These are phyloP conservation scores for Synchytrium microbalum DNA, from an alignment of 371 early-diverging fungal genomes.

Conservation along the genomic window DNA sequence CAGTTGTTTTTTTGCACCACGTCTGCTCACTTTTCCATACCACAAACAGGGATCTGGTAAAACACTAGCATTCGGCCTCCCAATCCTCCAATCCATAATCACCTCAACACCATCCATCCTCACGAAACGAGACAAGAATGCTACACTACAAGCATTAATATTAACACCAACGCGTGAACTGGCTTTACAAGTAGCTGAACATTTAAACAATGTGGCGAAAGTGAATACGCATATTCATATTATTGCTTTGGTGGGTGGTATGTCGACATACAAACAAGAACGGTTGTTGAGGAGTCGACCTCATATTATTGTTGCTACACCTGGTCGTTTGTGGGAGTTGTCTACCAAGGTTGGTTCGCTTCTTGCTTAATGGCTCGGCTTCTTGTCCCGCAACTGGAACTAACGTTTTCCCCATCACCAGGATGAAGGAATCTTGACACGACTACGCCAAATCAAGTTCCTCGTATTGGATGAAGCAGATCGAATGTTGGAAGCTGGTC, in stretches of 20 bases:
- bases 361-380: constrained; percentile 13
- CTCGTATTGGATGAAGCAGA: constrained; percentile 8
- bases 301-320: constrained; percentile 17
- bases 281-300: constrained; percentile 60
- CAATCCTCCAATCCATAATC: constrained; percentile 39
- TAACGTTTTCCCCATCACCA: no score
- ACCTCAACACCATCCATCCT: neutral
- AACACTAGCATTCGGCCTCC: constrained; percentile 56
- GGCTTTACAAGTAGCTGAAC: constrained; percentile 75
- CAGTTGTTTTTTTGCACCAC: no score
- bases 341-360: constrained; percentile 46
- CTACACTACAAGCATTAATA: constrained; percentile 45
- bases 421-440: constrained; percentile 41
- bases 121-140: constrained; percentile 6
- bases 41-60: constrained; percentile 87
- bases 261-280: constrained; percentile 85
- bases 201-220: constrained; percentile 2
- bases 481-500: constrained; percentile 33
- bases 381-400: constrained; percentile 13
- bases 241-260: constrained; percentile 83
- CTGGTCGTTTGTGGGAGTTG: constrained; percentile 81
- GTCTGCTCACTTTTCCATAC: no score
- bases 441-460: constrained; percentile 21
- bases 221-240: constrained; percentile 11
- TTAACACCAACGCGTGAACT: constrained; percentile 97